Conservation (phyloP, 106 monocot species). For the Acanthochlamys bracteata region DNA sequence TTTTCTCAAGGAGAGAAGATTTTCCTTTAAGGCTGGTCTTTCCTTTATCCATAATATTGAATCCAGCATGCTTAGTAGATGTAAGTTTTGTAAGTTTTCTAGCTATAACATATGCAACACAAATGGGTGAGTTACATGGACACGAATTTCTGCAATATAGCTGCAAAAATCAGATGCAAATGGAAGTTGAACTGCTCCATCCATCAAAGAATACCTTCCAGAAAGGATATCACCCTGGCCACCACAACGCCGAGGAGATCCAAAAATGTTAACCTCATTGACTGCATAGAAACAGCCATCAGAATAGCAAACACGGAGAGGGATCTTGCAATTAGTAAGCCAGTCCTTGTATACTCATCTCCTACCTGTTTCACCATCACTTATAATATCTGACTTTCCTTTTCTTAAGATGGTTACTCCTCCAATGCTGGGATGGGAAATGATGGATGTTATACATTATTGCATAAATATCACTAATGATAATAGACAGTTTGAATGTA, state of each 20-base stretch:
- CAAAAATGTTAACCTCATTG: constrained; percentile 50
- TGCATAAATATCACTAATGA: not conserved
- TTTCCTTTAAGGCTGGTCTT: no score
- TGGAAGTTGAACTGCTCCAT: no score
- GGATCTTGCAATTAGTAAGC: no score
- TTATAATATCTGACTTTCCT: constrained; percentile 79
- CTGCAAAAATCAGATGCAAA: no score
- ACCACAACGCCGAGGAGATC: constrained; percentile 97
- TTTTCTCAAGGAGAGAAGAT: no score
- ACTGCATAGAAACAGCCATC: constrained; percentile 25
- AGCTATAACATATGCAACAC: no score
- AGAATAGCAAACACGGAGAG: not conserved
- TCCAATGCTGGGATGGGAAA: constrained; percentile 63
- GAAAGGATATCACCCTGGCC: constrained; percentile 98
- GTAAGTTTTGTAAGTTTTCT: no score
- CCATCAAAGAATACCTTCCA: constrained; percentile 59
- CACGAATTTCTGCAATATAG: no score
- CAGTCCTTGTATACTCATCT: no score
- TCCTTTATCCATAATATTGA: no score
- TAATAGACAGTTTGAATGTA: not conserved
- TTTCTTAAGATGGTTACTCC: constrained; percentile 79
- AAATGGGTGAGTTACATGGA: no score
- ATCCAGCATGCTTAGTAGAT: no score
- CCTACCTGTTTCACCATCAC: constrained; percentile 83
- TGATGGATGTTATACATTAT: not conserved